Evolutionary conservation across 2,329 filamentous ascomycete genomes (phyloP), one percentile per base, ranked within the genome.

Genomic region (Coccinonectria pachysandricola): DNA sequence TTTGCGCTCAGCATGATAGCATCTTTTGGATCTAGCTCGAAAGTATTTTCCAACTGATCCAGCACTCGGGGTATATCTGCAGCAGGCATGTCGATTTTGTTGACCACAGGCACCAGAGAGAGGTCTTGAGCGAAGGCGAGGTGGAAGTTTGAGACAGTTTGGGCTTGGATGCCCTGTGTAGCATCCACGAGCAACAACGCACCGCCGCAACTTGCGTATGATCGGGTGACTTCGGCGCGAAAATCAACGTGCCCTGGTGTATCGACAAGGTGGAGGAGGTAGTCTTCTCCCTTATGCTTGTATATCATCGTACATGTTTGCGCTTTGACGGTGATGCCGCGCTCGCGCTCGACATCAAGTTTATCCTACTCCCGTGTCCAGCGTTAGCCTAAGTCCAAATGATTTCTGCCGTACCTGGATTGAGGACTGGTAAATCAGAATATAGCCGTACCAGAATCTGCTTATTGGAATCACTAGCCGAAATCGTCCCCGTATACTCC

Each of bases 261-360:
- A 54, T 98, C 91, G 31, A 98, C 87, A 15, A 98, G 68, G 56
- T 98, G 91, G 15, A 98, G 66, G 30, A 98, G 68, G 52, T 96
- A 96, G 54, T 98, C 91, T 16, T 80, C 63, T 10, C 82, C 87
- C 11, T 79, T 64, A 59, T 94, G 66, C 15, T 80, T 85, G 63
- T 95, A 94, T 27, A 98, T 71, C 91, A 98, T 98, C 30, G 80
- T 91, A 58, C 91, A 96, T 31, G 91, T 96, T 63, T 98, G 91
- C 29, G 91, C 91, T 64, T 98, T 98, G 53, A 98, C 91, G 0
- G 91, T 98, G 53, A 98, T 98, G 35, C 91, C 91, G 19, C 91
- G 75, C 57, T 96, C 86, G 26, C 91, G 71, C 60, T 98, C 91
- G 29, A 98, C 91, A 52, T 98, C 91, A 18, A 98, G 72, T 54